A percentile compares a stretch with the other conserved stretches of the same genome.
Evolutionary conservation across 768 basidiomycete genomes (phyloP).

Genomic region (Podaxis rugospora): DNA sequence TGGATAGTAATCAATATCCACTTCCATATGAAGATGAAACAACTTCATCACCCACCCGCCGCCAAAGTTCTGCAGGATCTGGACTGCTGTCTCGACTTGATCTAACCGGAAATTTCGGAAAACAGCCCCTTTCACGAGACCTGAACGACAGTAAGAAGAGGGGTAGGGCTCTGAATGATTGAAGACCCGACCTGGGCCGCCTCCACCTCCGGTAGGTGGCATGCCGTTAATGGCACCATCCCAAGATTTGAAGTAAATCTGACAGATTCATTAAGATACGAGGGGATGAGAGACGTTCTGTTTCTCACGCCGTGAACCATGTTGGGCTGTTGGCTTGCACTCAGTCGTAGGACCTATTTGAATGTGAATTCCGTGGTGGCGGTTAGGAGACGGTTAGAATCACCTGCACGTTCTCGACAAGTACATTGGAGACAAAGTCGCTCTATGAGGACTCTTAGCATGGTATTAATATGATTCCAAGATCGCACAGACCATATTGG

Average conservation of each 20-base stretch:
- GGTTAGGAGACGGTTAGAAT: neutral
- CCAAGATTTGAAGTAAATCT: constrained; percentile 60
- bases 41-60: constrained; percentile 17
- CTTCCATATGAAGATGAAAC: neutral
- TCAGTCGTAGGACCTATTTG: constrained; percentile 40
- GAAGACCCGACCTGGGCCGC: constrained; percentile 35
- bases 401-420: constrained; percentile 44
- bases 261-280: neutral
- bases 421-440: constrained; percentile 51
- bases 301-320: constrained; percentile 45
- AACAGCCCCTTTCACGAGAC: constrained; percentile 40
- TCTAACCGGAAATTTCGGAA: constrained; percentile 40
- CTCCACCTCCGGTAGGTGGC: constrained; percentile 55
- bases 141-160: constrained; percentile 20
- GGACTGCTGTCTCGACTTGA: constrained; percentile 40
- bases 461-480: neutral
- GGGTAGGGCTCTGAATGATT: neutral
- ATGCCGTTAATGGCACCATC: constrained; percentile 43
- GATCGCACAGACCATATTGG: constrained; percentile 34
- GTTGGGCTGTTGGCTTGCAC: constrained; percentile 47
- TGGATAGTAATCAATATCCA: neutral
- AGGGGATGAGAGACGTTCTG: neutral
- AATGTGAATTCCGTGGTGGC: neutral
- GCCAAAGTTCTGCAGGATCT: constrained; percentile 49
- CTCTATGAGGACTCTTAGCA: constrained; percentile 23